Base-by-base conservation (phyloP, 2,329 filamentous ascomycete genomes). In the Waltergamsia citrina region DNA sequence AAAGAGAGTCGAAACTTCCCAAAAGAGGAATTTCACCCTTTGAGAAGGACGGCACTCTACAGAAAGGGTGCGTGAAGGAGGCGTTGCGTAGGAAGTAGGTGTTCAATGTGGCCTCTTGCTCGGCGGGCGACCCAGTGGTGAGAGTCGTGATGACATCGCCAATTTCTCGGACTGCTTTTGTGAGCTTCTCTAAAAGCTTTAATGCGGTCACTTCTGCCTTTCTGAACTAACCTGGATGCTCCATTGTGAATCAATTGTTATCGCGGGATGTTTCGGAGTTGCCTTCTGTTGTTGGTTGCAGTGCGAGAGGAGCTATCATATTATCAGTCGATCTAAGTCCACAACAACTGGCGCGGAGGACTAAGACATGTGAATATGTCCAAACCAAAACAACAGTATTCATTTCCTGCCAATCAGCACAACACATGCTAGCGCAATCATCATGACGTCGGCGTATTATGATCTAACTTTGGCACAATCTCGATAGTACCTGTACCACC, bases 31-130 rank as follows among this genome's bases (percentile, higher is more conserved):
- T 32, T 3, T 50, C 38, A 20, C 58, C 42, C 14, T 62, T 51
- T 4, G 53, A 50, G 42, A 77, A 71, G 6, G 63, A 60, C 1
- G 73, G 71, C 2, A 85, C 83, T 10, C 76, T 72, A 48, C 82
- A 87, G 53, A 90, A 81, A 0, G 85, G 85, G 44, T 94, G 85
- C 4, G 72, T 69, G 51, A 94, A 92, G 20, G 74, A 71, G 7
- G 84, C 82, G 47, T 80, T 63, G 8, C 70, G 69, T 0, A 79
- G 74, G 56, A 88, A 94, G 59, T 84, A 88, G n/a, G 62, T 65
- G 37, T 82, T 66, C 17, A 94, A 63, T 0, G 81, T 65, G 4
- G 67, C 60, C 36, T 68, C 60, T 54, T 93, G 86, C 22, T 81
- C 60, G 2, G 71, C 64, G 0, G 80, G 78, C 1, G 70, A 67